A percentile compares a stretch with the other conserved stretches of the same genome.
These are phyloP conservation scores for Clathrus columnatus DNA, from an alignment of 768 basidiomycete species.

Conservation along the genomic window DNA sequence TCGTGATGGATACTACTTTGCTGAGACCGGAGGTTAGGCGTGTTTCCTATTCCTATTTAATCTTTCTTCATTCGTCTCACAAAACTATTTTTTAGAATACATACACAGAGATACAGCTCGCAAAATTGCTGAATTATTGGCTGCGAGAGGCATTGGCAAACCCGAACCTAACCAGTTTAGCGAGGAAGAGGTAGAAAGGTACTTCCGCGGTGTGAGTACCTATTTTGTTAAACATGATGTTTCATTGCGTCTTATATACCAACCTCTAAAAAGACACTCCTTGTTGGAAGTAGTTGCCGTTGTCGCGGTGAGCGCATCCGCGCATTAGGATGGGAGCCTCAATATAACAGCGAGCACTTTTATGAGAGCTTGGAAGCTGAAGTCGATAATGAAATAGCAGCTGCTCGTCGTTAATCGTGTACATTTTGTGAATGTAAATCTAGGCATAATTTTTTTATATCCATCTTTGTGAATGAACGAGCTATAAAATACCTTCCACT, in stretches of 20 bases:
- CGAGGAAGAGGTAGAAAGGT: constrained; percentile 35
- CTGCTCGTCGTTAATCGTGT: no score
- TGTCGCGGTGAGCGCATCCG: constrained; percentile 34
- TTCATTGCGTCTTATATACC: neutral
- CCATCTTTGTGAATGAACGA: no score
- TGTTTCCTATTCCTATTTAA: neutral
- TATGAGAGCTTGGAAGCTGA: constrained; percentile 33
- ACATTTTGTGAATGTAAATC: no score
- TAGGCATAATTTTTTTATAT: no score
- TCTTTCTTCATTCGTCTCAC: neutral
- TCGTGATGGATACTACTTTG: constrained; percentile 46
- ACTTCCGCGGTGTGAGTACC: constrained; percentile 26
- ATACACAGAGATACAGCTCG: constrained; percentile 33
- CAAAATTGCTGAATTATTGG: constrained; percentile 30
- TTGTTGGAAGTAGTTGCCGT: constrained; percentile 35
- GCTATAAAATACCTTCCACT: no score
- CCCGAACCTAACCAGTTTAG: constrained; percentile 39
- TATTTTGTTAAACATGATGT: neutral
- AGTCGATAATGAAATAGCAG: no score
- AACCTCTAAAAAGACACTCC: constrained; percentile 23
- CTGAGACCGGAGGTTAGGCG: neutral
- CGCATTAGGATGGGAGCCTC: constrained; percentile 45
- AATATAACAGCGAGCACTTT: constrained; percentile 32
- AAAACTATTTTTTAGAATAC: constrained; percentile 32
- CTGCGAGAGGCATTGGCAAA: constrained; percentile 28